Evolutionary conservation across 2,329 filamentous ascomycete species (phyloP), one percentile per base, ranked within the genome.

Genomic region (Fusarium penzigii): DNA sequence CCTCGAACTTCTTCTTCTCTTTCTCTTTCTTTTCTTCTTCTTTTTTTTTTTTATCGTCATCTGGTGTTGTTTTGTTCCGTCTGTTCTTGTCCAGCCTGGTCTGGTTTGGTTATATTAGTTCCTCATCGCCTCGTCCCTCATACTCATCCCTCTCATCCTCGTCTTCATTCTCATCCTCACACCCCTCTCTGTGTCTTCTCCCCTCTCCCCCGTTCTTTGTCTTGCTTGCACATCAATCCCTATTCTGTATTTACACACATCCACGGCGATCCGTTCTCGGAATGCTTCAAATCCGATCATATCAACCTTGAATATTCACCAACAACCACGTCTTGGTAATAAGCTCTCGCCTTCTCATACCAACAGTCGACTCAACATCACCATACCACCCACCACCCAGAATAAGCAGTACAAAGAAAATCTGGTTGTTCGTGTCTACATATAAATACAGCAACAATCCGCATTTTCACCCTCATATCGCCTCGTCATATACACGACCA

Each of bases 91-190:
- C 13, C 20, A 7, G 20, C 20, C 20, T 25, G 20, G 6, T 6
- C n/a, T 34, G 29, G 20, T 39, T 61, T 55, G 55, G 39, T 55
- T 63, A 62, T 57, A 58, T 64, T 64, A 64, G 53, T 61, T 58
- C 44, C 44, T 53, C 39, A 25, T 39, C 51, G 53, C 44, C 49
- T 49, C 51, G 39, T 49, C 51, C 45, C 58, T 47, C 51, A 51
- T 58, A 52, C 39, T 45, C 50, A 12, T 25, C 47, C 38, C 17
- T 25, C 46, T 46, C 34, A 39, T 45, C 17, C 46, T 48, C 45
- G 47, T 39, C 34, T 44, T 50, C 44, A 42, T 50, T 41, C 53
- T 29, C 39, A 42, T 45, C 20, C 20, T 25, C 20, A 25, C 20
- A 25, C 20, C 20, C 53, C 17, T 60, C 60, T 60, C 57, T 59